Conservation (phyloP, 495 filamentous ascomycete species). For the Cudoniella acicularis region DNA sequence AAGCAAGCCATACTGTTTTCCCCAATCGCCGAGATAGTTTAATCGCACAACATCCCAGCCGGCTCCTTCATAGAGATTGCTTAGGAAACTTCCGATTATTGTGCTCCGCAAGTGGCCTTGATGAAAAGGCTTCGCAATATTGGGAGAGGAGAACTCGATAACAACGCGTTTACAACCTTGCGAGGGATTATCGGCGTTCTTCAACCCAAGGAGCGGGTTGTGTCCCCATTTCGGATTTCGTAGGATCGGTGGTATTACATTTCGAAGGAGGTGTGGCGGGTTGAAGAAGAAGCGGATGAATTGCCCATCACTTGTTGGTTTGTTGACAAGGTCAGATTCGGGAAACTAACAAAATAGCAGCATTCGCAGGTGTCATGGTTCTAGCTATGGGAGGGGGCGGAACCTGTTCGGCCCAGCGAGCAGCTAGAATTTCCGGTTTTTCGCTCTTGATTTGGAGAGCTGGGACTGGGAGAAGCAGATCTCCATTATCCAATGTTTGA, state of each 20-base stretch:
- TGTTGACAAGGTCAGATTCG: constrained; percentile 66
- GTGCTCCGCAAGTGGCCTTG: constrained; percentile 64
- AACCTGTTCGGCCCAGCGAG: constrained; percentile 68
- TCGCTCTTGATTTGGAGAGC: constrained; percentile 76
- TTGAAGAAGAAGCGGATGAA: constrained; percentile 85
- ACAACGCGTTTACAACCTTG: constrained; percentile 65
- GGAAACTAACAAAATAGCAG: constrained; percentile 61
- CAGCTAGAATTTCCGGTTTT: constrained; percentile 69
- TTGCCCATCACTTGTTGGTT: constrained; percentile 56
- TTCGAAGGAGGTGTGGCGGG: constrained; percentile 49
- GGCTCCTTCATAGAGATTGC: constrained; percentile 54
- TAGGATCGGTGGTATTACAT: constrained; percentile 62
- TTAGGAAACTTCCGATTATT: constrained; percentile 64
- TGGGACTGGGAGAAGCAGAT: constrained; percentile 75
- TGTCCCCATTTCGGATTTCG: constrained; percentile 60
- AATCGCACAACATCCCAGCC: constrained; percentile 61
- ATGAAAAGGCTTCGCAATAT: constrained; percentile 67
- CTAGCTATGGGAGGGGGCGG: not conserved
- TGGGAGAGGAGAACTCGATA: constrained; percentile 53
- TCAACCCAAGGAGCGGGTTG: constrained; percentile 62
- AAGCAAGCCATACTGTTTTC: constrained; percentile 62
- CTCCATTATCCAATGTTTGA: constrained; percentile 80
- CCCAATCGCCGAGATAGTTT: constrained; percentile 69
- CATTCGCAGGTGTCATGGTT: not conserved
- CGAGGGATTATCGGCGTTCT: constrained; percentile 63